Evolutionary conservation across 2,329 filamentous ascomycete genomes (phyloP).

Genomic region (Aspergillus arachidicola): DNA sequence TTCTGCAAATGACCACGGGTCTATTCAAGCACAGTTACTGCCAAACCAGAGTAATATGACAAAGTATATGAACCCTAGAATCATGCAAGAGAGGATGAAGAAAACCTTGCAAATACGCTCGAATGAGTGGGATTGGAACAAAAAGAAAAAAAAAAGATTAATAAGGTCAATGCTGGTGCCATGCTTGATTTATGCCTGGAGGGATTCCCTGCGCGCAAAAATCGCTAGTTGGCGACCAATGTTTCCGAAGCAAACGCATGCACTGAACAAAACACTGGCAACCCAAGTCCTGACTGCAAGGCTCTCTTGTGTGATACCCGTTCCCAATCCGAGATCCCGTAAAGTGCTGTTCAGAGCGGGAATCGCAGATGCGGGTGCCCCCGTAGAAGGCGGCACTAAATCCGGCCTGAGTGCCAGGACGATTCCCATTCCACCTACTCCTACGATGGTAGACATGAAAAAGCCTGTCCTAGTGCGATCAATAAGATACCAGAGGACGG

Average conservation of each 20-base stretch:
- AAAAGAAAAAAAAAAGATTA: conserved; percentile 5
- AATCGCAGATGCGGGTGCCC: conserved; percentile 36
- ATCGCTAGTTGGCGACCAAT: conserved; percentile 80
- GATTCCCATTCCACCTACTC: conserved; percentile 71
- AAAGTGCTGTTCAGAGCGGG: conserved; percentile 31
- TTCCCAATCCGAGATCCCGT: conserved; percentile 33
- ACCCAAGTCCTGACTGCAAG: conserved; percentile 78
- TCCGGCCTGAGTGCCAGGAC: conserved; percentile 76
- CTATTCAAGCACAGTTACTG: background rate
- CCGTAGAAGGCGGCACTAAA: conserved; percentile 70
- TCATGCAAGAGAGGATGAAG: too few relatives aligned
- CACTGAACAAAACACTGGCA: conserved; percentile 90
- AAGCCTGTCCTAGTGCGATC: conserved; percentile 87
- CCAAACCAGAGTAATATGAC: background rate
- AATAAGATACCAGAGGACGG: conserved; percentile 93
- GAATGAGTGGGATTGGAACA: background rate
- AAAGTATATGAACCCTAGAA: background rate
- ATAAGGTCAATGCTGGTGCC: background rate
- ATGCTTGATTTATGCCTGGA: conserved; percentile 20
- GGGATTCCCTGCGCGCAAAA: conserved; percentile 31
- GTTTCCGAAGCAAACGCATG: conserved; percentile 93
- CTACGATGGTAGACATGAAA: conserved; percentile 73
- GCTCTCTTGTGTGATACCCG: conserved; percentile 53
- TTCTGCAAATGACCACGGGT: background rate
- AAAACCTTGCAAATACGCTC: background rate